These are phyloP conservation scores for Trichophaea hybrida DNA, from an alignment of 2,329 filamentous ascomycete species.

Conservation along the genomic window DNA sequence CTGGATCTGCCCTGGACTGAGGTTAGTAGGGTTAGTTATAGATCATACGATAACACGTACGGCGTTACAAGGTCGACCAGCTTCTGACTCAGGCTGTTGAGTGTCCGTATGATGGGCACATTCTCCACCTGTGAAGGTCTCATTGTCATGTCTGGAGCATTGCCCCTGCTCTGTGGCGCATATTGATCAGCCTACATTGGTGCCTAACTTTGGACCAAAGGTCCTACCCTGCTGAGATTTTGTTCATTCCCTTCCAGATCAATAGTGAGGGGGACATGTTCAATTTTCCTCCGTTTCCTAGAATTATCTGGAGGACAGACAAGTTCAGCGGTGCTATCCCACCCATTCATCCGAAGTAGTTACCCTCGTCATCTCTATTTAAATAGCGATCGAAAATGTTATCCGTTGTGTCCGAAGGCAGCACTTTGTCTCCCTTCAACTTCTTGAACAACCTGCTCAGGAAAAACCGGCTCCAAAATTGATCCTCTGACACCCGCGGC, in stretches of 20 bases:
- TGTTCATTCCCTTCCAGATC: constrained; percentile 90
- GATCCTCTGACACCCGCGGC: constrained; percentile 58
- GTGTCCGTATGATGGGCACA: constrained; percentile 71
- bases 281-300: constrained; percentile 42
- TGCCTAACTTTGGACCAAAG: not conserved
- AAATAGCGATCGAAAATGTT: constrained; percentile 76
- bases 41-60: constrained; percentile 25
- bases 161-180: constrained; percentile 52
- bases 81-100: constrained; percentile 86
- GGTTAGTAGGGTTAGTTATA: constrained; percentile 4
- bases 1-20: constrained; percentile 12
- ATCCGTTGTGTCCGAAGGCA: constrained; percentile 62
- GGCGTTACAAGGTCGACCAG: constrained; percentile 79
- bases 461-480: constrained; percentile 94
- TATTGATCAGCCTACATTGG: not conserved
- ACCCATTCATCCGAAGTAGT: constrained; percentile 28
- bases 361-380: constrained; percentile 49
- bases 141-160: constrained; percentile 83
- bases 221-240: constrained; percentile 50
- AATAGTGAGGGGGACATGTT: constrained; percentile 73
- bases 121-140: constrained; percentile 58
- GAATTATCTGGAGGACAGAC: constrained; percentile 26
- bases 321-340: not conserved
- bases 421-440: constrained; percentile 74
- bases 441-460: constrained; percentile 81